Percentiles rank a stretch among this genome's conserved stretches.
These are phyloP conservation scores for Exophiala oligosperma DNA, from an alignment of 2,329 filamentous ascomycete species.

Conservation along the genomic window DNA sequence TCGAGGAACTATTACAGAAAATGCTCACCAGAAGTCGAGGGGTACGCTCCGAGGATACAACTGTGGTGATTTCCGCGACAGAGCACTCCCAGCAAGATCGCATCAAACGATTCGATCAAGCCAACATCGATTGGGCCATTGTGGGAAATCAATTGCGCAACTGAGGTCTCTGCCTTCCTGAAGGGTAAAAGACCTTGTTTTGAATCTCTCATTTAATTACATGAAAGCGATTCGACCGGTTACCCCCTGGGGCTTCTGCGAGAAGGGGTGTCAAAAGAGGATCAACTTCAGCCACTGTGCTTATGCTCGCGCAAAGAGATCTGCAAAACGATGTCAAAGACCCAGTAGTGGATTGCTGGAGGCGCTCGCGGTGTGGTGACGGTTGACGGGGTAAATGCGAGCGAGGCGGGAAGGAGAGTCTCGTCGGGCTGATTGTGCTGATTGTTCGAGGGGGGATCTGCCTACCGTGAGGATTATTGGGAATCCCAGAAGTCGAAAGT, in stretches of 20 bases:
- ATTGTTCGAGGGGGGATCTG: too few relatives aligned
- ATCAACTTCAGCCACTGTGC: constrained; percentile 8
- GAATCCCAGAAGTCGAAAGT: too few relatives aligned
- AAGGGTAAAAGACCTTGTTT: constrained; percentile 7
- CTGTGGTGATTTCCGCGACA: constrained; percentile 4
- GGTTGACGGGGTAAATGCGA: too few relatives aligned
- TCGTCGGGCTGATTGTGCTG: too few relatives aligned
- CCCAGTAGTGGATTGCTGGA: too few relatives aligned
- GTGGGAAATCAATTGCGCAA: constrained; percentile 1
- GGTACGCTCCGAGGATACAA: constrained; percentile 6
- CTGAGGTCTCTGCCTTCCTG: constrained; percentile 7
- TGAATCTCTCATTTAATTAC: constrained; percentile 8
- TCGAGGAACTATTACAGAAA: constrained; percentile 6
- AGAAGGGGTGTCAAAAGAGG: neutral
- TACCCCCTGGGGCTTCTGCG: neutral
- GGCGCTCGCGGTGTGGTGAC: too few relatives aligned
- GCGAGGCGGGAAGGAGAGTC: too few relatives aligned
- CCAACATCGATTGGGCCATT: constrained; percentile 4
- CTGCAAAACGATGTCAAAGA: constrained; percentile 31
- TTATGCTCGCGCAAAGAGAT: constrained; percentile 32
- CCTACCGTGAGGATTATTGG: too few relatives aligned
- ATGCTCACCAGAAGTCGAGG: constrained; percentile 3
- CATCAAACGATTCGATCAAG: constrained; percentile 4
- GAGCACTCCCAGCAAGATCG: constrained; percentile 5
- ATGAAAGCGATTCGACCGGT: neutral